A percentile compares a stretch with the other conserved stretches of the same genome.
Conservation (phyloP, 106 monocot genomes). For the Alisma plantagoaquatica region DNA sequence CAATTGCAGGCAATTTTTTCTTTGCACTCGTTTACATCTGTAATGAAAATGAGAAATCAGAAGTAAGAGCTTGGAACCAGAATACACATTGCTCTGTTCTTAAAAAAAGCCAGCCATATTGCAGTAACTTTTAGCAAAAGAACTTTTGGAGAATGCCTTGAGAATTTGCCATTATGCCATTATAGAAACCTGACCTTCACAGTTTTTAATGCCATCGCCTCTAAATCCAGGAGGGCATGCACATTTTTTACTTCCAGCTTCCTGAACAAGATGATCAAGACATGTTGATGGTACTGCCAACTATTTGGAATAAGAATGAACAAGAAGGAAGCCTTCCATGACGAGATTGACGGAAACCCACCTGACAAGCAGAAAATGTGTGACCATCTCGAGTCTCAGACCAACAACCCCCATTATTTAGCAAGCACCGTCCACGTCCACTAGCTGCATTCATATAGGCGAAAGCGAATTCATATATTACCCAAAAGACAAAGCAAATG, state of each 20-base stretch:
- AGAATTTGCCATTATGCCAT: too few species aligned
- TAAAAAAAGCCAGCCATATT: too few species aligned
- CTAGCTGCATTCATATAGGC: conserved; percentile 61
- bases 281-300: too few species aligned
- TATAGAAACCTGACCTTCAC: too few species aligned
- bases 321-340: neutral
- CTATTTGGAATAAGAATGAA: too few species aligned
- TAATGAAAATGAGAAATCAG: too few species aligned
- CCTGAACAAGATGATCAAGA: conserved; percentile 41
- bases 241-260: conserved; percentile 59
- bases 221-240: conserved; percentile 74
- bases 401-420: conserved; percentile 97
- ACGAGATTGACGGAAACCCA: conserved; percentile 8
- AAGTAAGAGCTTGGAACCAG: too few species aligned
- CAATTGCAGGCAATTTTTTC: conserved; percentile 73
- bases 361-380: conserved; percentile 84
- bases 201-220: conserved; percentile 67
- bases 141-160: too few species aligned
- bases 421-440: conserved; percentile 82
- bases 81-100: too few species aligned
- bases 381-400: conserved; percentile 33
- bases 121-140: too few species aligned
- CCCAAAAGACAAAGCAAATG: too few species aligned
- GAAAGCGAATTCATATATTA: too few species aligned
- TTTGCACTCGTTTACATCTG: conserved; percentile 95